Base-by-base conservation (phyloP, 805 yeast genomes). In the Saturnispora sekii region DNA sequence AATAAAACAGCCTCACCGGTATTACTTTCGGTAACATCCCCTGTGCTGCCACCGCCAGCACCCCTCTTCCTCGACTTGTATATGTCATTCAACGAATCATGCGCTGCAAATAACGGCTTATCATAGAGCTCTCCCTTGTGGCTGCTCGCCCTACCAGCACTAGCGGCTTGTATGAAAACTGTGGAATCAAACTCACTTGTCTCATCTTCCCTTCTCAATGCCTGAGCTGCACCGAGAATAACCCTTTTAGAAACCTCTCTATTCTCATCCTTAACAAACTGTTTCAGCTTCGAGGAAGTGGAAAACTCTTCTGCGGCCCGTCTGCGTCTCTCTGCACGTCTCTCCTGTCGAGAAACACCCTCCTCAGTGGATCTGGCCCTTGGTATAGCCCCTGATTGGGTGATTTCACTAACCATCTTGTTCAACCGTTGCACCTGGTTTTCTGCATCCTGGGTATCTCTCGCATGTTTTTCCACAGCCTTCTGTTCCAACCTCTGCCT, bases 171-270 rank as follows among this genome's bases (percentile, higher is more conserved):
- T 9, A 73, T 59, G 50, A 70, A 80, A 31, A 82, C 57, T 29
- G 84, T 66, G 0, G 84, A 68, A 54, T 82, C 90, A 52, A 76
- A 77, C 3, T 21, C 26, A 6, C 28, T 6, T 2, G 68, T 62
- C 38, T 73, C 80, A 14, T 49, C 53, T 31, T 48, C 47, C 32
- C 49, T 50, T 5, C 46, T 50, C 14, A 53, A 45, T 8, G 53
- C 47, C 26, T 50, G 48, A 1, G 61, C 47, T 4, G 74, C 63
- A 0, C 80, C 80, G 26, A 76, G 48, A 2, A 74, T 74, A 1
- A 78, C 76, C 47, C 73, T 66, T 39, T 75, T 81, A 9, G 81
- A 73, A 10, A 79, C 59, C 41, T 76, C 81, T 40, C 82, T 59
- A 26, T 72, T 71, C n/a, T 63, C 58, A 28, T 70, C 65, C 30